Conservation (phyloP, 2,329 filamentous ascomycete species). For the Lachnellula cervina region DNA sequence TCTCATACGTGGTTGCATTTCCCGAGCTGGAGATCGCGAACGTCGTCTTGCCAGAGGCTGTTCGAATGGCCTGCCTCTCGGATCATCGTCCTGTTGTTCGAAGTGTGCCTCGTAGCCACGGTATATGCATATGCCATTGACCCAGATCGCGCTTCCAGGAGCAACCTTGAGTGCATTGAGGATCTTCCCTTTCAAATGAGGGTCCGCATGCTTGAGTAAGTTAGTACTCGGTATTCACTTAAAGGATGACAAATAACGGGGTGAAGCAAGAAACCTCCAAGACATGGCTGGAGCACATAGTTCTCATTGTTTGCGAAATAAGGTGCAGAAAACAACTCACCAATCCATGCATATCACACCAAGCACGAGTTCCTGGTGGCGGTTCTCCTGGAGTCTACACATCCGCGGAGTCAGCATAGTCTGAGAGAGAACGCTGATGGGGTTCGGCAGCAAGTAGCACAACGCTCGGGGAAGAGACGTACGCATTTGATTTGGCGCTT, state of each 20-base stretch:
- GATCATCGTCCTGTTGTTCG: neutral
- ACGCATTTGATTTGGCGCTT: constrained; percentile 7
- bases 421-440: too few species aligned
- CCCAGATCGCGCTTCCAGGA: constrained; percentile 20
- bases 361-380: constrained; percentile 17
- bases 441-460: too few species aligned
- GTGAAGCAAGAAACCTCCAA: too few species aligned
- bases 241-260: too few species aligned
- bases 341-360: constrained; percentile 19
- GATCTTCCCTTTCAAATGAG: constrained; percentile 11
- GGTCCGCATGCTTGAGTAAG: constrained; percentile 8
- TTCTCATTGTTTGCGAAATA: too few species aligned
- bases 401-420: too few species aligned
- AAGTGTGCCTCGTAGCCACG: constrained; percentile 18
- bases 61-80: constrained; percentile 10
- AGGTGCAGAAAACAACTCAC: neutral
- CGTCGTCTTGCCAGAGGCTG: constrained; percentile 10
- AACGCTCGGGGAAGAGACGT: too few species aligned
- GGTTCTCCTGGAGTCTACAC: constrained; percentile 3
- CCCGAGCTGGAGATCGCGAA: constrained; percentile 5
- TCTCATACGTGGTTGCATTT: neutral
- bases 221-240: too few species aligned
- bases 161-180: constrained; percentile 20
- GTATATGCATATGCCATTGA: constrained; percentile 22
- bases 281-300: too few species aligned